Evolutionary conservation across 2,329 filamentous ascomycete genomes (phyloP), one percentile per base, ranked within the genome.

Genomic region (Gaeumannomyces sp.): DNA sequence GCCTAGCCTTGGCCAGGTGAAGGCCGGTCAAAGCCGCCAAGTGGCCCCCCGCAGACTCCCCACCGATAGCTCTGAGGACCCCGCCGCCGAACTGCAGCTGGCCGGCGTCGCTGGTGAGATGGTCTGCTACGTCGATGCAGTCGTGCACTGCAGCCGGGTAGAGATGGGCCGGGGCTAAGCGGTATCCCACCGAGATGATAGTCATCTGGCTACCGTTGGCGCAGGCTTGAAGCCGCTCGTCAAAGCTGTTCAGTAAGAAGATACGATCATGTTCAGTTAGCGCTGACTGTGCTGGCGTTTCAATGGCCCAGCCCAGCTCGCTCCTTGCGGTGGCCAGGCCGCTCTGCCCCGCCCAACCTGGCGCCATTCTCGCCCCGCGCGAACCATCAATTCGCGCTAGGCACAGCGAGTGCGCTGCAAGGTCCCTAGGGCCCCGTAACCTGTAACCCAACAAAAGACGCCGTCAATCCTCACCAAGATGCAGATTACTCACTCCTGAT

Each of bases 141-240:
- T 88, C 85, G 63, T 87, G 76, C 4, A 79, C 78, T 0, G 77
- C 81, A 0, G 77, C 78, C 0, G 86, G 85, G 70, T 80, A 87
- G 0, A 84, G 83, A 68, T 86, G 66, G 70, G 88, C 85, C 0
- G 86, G 86, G 0, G 85, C 84, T 25, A 85, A 78, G 33, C 85
- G 78, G 71, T 88, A 88, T 1, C 84, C 85, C 8, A 87, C 78
- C 0, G 80, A 84, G 16, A 88, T 72, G 22, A 83, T 79, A 0
- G 80, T 79, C 3, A 85, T 65, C 53, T 80, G 74, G 60, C 75
- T 79, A 33, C 74, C 72, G 67, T 85, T 77, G 60, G 83, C 82
- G 72, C 83, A 79, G 67, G 75, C 75, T 64, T 81, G 77, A 14
- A 87, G 74, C 45, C 79, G 76, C 1, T 72, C 66, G 69, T 76